phyloP scores from a whole-genome alignment of 2,329 filamentous ascomycete species.

The Penicillium crustosum region DNA sequence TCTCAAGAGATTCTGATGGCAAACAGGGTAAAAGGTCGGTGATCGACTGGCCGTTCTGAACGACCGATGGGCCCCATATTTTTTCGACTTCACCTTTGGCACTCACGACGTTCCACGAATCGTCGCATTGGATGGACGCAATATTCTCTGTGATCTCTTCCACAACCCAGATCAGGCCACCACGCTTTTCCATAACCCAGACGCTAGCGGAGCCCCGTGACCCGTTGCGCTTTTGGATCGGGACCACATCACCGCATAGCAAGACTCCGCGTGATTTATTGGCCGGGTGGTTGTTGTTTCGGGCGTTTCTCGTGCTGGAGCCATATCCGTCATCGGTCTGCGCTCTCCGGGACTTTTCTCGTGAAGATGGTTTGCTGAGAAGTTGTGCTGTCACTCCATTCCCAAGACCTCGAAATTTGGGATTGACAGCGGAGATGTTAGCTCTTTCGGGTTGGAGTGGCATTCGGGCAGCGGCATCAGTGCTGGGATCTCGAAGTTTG shows the following conservation, averaged over 20 bases:
- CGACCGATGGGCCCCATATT: conserved; percentile 77
- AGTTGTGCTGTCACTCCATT: conserved; percentile 85
- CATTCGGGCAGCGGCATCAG: conserved; percentile 45
- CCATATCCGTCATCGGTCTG: conserved; percentile 59
- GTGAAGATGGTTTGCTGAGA: conserved; percentile 74
- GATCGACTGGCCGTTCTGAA: conserved; percentile 70
- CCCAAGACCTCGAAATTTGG: conserved; percentile 61
- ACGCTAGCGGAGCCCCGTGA: conserved; percentile 87
- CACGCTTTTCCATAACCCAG: conserved; percentile 97
- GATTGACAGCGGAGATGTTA: conserved; percentile 38
- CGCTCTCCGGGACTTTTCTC: conserved; percentile 52
- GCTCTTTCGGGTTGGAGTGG: conserved; percentile 36
- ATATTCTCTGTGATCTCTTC: conserved; percentile 97
- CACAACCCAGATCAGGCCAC: conserved; percentile 93
- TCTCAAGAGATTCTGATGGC: conserved; percentile 67
- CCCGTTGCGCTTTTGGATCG: conserved; percentile 94
- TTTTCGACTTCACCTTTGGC: conserved; percentile 73
- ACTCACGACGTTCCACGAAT: conserved; percentile 70
- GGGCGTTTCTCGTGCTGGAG: conserved; percentile 52
- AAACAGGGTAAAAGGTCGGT: conserved; percentile 77
- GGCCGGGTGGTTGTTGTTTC: conserved; percentile 63
- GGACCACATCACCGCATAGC: conserved; percentile 95
- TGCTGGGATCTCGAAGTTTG: conserved; percentile 69
- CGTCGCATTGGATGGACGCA: conserved; percentile 72
- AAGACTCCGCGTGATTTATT: conserved; percentile 84